These are phyloP conservation scores for Sporothrix mexicana DNA, from an alignment of 2,329 filamentous ascomycete species.

Conservation along the genomic window DNA sequence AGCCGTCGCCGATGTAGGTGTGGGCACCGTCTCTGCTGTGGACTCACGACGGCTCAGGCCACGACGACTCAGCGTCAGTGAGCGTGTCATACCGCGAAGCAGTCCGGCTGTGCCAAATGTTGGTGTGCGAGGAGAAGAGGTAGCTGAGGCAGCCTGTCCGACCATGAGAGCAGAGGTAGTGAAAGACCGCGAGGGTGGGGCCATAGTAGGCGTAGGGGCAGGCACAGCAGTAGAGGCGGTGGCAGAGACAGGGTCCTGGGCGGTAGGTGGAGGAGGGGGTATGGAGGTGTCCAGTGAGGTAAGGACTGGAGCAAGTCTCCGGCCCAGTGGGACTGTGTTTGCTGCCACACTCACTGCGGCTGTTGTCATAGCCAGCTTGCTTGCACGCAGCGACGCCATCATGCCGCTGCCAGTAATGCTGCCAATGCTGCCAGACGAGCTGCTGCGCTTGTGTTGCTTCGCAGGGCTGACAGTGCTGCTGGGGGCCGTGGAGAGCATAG, in stretches of 20 bases:
- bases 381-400: conserved; percentile 49
- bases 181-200: conserved; percentile 13
- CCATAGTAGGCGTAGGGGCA: neutral
- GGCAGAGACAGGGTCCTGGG: neutral
- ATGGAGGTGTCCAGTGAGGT: neutral
- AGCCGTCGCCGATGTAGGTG: conserved; percentile 44
- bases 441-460: conserved; percentile 30
- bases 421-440: conserved; percentile 26
- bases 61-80: conserved; percentile 60
- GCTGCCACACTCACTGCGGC: conserved; percentile 43
- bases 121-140: conserved; percentile 50
- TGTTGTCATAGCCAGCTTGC: conserved; percentile 53
- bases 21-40: neutral
- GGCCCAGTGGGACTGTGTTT: conserved; percentile 34
- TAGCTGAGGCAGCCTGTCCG: neutral
- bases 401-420: conserved; percentile 27
- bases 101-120: conserved; percentile 46
- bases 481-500: conserved; percentile 23
- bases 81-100: conserved; percentile 56
- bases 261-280: conserved; percentile 4
- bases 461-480: conserved; percentile 22
- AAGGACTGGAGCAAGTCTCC: conserved; percentile 39
- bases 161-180: conserved; percentile 1
- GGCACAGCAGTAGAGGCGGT: neutral
- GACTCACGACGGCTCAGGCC: conserved; percentile 52